Base-by-base conservation (phyloP, 768 basidiomycete genomes). In the Pholiota molesta region DNA sequence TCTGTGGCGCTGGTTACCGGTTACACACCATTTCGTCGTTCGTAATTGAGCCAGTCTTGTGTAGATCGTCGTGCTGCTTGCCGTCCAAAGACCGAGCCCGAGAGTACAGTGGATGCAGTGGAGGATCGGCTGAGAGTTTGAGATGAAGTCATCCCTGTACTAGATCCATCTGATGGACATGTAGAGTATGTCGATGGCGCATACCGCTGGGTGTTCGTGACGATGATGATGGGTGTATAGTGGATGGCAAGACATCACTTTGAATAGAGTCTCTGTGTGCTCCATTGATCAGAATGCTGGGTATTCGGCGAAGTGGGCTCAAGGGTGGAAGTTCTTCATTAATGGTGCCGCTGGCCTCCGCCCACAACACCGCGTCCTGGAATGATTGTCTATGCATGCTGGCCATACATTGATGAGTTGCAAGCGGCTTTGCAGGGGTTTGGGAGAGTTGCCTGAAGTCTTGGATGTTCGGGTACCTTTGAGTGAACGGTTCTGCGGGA, bases 111-210 rank as follows among this genome's bases (percentile, higher is more conserved):
- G 4, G 26, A 26, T 2, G 26, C 26, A 19, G 57, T 49, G 13
- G 57, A 44, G 5, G 59, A 39, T 33, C 37, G 52, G 40, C 52
- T 37, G 39, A 57, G 52, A 5, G 31, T 40, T 23, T 39, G 16
- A 29, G 60, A 29, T 33, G 45, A 17, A 14, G 62, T 16, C 44
- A 40, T 49, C 17, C 39, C 39, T 8, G 59, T 40, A 11, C 42
- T 31, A 10, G 57, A 39, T 10, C 33, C 45, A n/a, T 33, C 42
- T 11, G 59, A 60, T n/a, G 5, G 31, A 29, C 51, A 55, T 7
- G 58, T 55, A 16, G 39, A 55, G 44, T 63, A 63, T 16, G 33
- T 40, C 5, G 62, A 63, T 10, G 62, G 62, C 13, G 57, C 62
- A 26, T 63, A 63, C 16, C 17, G 23, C 42, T 55, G 5, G 28